These are phyloP conservation scores for Boletus sp. DNA, from an alignment of 1,284 basidiomycete genomes.

Conservation along the genomic window DNA sequence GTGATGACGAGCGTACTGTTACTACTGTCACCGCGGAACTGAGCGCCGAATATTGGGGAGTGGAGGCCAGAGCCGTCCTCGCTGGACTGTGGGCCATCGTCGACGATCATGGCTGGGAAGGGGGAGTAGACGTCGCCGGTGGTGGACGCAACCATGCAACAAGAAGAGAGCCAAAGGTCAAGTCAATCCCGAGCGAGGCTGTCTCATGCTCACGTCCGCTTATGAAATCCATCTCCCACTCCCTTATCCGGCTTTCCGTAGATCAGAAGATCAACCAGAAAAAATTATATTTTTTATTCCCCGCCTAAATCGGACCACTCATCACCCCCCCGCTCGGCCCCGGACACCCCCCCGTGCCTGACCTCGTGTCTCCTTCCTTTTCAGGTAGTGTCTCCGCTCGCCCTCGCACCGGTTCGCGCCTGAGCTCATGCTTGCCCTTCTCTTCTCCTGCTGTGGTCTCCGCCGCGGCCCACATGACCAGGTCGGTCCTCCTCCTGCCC, in stretches of 20 bases:
- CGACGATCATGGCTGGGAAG: constrained; percentile 49
- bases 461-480: constrained; percentile 18
- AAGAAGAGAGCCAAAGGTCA: constrained; percentile 9
- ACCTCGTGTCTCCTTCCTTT: constrained; percentile 1
- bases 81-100: constrained; percentile 64
- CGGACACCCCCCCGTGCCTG: constrained; percentile 30
- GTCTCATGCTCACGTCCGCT: constrained; percentile 36
- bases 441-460: constrained; percentile 28
- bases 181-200: constrained; percentile 30
- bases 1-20: constrained; percentile 38
- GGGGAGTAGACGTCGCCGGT: constrained; percentile 53
- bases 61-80: constrained; percentile 69
- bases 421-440: constrained; percentile 26
- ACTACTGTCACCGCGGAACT: constrained; percentile 49
- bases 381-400: neutral
- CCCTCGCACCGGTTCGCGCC: neutral
- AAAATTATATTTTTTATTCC: constrained; percentile 10
- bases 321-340: constrained; percentile 17
- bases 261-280: constrained; percentile 33
- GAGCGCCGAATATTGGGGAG: constrained; percentile 58
- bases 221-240: constrained; percentile 34
- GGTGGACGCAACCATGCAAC: constrained; percentile 50
- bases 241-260: constrained; percentile 30
- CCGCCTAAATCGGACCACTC: constrained; percentile 28
- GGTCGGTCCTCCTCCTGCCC: constrained; percentile 12